phyloP scores from a whole-genome alignment of 768 basidiomycete species.

The Lentinula boryana region DNA sequence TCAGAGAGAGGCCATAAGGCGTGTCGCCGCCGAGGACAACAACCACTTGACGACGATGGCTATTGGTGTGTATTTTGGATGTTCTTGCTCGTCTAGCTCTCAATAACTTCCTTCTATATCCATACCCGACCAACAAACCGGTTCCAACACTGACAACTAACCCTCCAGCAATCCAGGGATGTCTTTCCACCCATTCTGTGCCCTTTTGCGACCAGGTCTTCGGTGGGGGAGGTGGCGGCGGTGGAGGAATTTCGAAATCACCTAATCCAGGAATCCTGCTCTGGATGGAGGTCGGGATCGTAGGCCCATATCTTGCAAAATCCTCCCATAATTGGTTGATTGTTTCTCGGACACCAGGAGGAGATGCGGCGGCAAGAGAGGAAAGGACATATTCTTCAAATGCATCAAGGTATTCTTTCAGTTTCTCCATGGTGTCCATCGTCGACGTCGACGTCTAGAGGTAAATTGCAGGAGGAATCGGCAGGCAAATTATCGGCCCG shows the following conservation, averaged over 20 bases:
- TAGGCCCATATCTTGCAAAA: constrained; percentile 75
- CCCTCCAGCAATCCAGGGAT: constrained; percentile 59
- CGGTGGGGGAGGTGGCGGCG: constrained; percentile 47
- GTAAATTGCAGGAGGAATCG: too few relatives aligned
- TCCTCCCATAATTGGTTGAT: constrained; percentile 71
- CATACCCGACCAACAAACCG: constrained; percentile 57
- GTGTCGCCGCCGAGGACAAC: constrained; percentile 82
- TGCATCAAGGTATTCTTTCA: constrained; percentile 65
- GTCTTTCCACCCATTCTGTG: constrained; percentile 43
- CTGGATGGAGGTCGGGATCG: constrained; percentile 43
- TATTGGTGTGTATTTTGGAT: too few relatives aligned
- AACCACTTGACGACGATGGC: background rate
- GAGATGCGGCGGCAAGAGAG: constrained; percentile 44
- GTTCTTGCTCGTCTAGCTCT: constrained; percentile 21
- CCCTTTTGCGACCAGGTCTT: constrained; percentile 39
- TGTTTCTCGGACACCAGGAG: constrained; percentile 44
- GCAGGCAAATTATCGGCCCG: too few relatives aligned
- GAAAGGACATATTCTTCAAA: constrained; percentile 54
- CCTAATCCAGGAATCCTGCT: constrained; percentile 43
- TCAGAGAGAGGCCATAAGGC: constrained; percentile 63
- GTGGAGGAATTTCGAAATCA: constrained; percentile 68
- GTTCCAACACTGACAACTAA: constrained; percentile 48
- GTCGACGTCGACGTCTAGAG: too few relatives aligned
- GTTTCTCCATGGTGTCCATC: constrained; percentile 43
- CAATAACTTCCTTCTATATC: constrained; percentile 27